These are phyloP conservation scores for Trypanosoma rangeli DNA, from an alignment of 208 protist genomes.

Conservation along the genomic window DNA sequence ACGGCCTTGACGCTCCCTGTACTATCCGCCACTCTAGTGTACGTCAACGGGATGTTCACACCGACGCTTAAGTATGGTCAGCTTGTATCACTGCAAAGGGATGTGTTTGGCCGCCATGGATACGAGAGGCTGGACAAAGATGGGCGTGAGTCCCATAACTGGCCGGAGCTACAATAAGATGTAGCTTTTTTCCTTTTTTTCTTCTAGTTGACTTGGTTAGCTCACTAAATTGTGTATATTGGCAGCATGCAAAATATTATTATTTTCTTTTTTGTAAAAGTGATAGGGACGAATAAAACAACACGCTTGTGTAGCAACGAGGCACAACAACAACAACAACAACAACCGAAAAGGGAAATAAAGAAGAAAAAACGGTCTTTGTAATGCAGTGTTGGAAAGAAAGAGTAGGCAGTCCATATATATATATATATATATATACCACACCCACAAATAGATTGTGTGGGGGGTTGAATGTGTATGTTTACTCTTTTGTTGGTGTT, in stretches of 20 bases:
- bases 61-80: conserved; percentile 78
- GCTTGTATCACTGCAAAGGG: conserved; percentile 90
- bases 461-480: no score
- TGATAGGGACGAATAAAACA: no score
- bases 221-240: neutral
- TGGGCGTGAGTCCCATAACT: conserved; percentile 73
- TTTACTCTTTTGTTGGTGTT: no score
- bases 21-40: conserved; percentile 68
- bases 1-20: conserved; percentile 75
- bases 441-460: no score
- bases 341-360: neutral
- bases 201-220: neutral
- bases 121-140: conserved; percentile 88
- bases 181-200: conserved; percentile 1
- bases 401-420: conserved; percentile 3
- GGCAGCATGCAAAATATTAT: no score
- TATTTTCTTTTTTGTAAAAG: no score
- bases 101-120: conserved; percentile 91
- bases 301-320: no score
- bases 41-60: conserved; percentile 88
- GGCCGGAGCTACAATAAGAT: conserved; percentile 82
- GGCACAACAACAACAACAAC: no score
- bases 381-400: neutral
- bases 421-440: conserved; percentile 19
- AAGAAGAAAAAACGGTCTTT: conserved; percentile 3